Percentiles rank a stretch among this genome's conserved stretches.
phyloP scores from a whole-genome alignment of 805 yeast genomes.

The Candida stauntonica region DNA sequence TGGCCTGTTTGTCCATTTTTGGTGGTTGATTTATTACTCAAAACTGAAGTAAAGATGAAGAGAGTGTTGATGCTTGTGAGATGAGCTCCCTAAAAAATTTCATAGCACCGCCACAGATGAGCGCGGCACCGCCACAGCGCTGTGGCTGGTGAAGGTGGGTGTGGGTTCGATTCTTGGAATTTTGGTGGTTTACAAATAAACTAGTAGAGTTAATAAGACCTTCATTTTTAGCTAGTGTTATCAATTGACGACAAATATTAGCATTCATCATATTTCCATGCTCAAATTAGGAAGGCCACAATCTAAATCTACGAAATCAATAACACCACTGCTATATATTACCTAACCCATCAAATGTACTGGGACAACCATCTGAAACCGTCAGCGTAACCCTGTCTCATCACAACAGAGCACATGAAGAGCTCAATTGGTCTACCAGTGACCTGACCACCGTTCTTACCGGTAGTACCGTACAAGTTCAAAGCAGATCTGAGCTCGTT shows the following conservation, averaged over 20 bases:
- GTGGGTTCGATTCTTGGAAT: too few relatives aligned
- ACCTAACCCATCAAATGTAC: slow-evolving; percentile 79
- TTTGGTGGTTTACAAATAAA: too few relatives aligned
- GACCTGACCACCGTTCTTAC: slow-evolving; percentile 70
- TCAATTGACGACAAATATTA: too few relatives aligned
- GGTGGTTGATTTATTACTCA: too few relatives aligned
- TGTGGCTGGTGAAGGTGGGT: too few relatives aligned
- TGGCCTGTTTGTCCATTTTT: slow-evolving; percentile 46
- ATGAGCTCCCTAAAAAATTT: slow-evolving; percentile 3
- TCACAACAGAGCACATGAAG: slow-evolving; percentile 95
- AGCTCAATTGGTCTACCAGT: slow-evolving; percentile 90
- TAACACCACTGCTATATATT: too few relatives aligned
- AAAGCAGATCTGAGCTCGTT: slow-evolving; percentile 88
- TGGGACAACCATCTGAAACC: slow-evolving; percentile 98
- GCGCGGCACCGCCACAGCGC: slow-evolving; percentile 1
- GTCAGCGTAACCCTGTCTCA: slow-evolving; percentile 98
- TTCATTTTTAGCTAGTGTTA: too few relatives aligned
- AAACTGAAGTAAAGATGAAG: too few relatives aligned
- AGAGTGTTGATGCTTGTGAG: slow-evolving; percentile 1
- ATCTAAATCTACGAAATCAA: too few relatives aligned
- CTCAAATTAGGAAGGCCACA: too few relatives aligned
- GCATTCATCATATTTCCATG: too few relatives aligned
- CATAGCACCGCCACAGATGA: neutral
- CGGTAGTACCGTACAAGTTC: slow-evolving; percentile 86
- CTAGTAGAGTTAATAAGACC: too few relatives aligned